Evolutionary conservation across 305 asterid genomes (phyloP).

Genomic region (Nicotiana rustica): DNA sequence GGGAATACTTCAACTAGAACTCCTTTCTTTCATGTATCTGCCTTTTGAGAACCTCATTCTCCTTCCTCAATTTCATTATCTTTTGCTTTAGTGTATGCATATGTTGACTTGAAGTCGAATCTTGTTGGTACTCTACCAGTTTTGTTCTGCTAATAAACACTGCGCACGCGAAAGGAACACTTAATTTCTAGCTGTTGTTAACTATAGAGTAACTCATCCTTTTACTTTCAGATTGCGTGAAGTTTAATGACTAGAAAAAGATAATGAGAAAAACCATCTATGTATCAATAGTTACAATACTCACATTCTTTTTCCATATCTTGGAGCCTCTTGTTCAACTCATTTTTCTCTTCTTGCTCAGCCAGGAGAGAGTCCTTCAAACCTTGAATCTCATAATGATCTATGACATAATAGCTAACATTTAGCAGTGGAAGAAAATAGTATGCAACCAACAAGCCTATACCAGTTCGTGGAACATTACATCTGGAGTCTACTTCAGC

Average conservation of each 20-base stretch:
- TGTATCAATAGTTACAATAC: conserved; percentile 27
- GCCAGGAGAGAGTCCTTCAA: conserved; percentile 52
- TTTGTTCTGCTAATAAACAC: conserved; percentile 49
- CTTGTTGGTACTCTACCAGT: conserved; percentile 46
- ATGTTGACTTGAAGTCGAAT: conserved; percentile 47
- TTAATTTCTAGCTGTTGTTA: not conserved
- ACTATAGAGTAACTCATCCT: not conserved
- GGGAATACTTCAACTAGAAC: not conserved
- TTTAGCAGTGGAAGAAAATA: conserved; percentile 13
- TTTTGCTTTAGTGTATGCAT: conserved; percentile 53
- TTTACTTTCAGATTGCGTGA: not conserved
- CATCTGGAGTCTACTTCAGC: conserved; percentile 48
- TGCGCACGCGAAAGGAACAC: conserved; percentile 25
- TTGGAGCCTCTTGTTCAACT: conserved; percentile 46
- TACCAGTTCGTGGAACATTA: conserved; percentile 32
- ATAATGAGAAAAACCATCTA: not conserved
- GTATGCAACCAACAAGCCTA: not conserved
- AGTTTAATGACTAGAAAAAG: not conserved
- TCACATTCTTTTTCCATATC: conserved; percentile 54
- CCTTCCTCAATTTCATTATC: conserved; percentile 54
- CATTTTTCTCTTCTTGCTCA: conserved; percentile 53
- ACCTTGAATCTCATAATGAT: conserved; percentile 52
- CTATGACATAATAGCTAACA: conserved; percentile 31
- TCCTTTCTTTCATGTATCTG: conserved; percentile 34
- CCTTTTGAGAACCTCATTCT: conserved; percentile 51